These are phyloP conservation scores for Penicillium salamii DNA, from an alignment of 495 filamentous ascomycete species.

Conservation along the genomic window DNA sequence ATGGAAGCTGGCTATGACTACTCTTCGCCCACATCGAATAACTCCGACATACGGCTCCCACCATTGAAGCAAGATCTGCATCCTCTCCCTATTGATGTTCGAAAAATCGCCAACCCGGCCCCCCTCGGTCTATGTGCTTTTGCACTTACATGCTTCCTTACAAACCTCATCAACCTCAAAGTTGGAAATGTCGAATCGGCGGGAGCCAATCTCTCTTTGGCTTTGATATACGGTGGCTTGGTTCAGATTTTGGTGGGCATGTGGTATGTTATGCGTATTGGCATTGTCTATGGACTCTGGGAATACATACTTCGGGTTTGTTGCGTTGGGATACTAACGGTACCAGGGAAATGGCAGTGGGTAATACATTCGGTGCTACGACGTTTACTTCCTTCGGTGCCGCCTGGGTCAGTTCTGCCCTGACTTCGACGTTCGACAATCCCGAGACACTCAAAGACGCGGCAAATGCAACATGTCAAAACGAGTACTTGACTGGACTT, in stretches of 20 bases:
- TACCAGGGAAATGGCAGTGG: conserved; percentile 85
- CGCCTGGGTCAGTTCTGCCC: conserved; percentile 83
- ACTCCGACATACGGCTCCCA: background rate
- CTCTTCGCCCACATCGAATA: background rate
- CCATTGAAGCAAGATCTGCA: conserved; percentile 1
- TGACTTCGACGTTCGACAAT: conserved; percentile 71
- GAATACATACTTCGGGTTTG: background rate
- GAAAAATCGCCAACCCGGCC: conserved; percentile 74
- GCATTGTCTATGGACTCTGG: background rate
- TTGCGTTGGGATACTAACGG: background rate
- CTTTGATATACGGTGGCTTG: conserved; percentile 71
- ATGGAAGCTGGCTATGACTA: conserved; percentile 8
- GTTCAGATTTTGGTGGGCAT: conserved; percentile 84
- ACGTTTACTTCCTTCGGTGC: conserved; percentile 87
- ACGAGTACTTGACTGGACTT: conserved; percentile 61
- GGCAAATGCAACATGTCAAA: conserved; percentile 39
- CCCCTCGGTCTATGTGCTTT: conserved; percentile 77
- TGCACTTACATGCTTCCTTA: conserved; percentile 82
- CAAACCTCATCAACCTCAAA: conserved; percentile 70
- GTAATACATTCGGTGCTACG: conserved; percentile 92
- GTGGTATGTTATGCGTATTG: conserved; percentile 61
- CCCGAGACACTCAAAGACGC: conserved; percentile 49
- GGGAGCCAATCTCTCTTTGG: conserved; percentile 61
- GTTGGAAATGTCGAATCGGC: conserved; percentile 50
- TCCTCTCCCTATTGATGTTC: conserved; percentile 44